These are phyloP conservation scores for Candida ponderosae DNA, from an alignment of 805 yeast genomes.

Conservation along the genomic window DNA sequence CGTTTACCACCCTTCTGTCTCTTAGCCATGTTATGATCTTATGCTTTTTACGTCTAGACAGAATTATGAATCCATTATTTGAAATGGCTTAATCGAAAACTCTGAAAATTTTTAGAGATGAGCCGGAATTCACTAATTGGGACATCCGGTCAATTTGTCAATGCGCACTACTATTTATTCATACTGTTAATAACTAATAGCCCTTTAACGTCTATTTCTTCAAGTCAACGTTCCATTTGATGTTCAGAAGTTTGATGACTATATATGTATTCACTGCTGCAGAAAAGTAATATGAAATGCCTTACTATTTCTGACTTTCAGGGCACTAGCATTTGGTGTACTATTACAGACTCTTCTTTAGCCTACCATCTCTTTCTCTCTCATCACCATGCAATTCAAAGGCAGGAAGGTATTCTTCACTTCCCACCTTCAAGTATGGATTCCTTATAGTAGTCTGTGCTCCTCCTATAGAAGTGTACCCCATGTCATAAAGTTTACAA, in stretches of 20 bases:
- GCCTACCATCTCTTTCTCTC: conserved; percentile 43
- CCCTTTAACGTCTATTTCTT: too few species aligned
- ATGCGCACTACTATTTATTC: too few species aligned
- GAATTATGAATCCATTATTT: neutral
- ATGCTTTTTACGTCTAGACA: neutral
- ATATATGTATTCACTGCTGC: too few species aligned
- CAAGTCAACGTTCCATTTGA: too few species aligned
- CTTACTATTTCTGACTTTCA: too few species aligned
- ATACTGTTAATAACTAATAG: too few species aligned
- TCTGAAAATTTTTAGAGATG: conserved; percentile 5
- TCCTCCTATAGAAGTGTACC: conserved; percentile 90
- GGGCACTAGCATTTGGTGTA: too few species aligned
- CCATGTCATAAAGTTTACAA: conserved; percentile 70
- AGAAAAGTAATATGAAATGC: too few species aligned
- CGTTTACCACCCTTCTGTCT: neutral
- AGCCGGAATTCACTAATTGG: conserved; percentile 6
- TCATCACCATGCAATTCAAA: conserved; percentile 52
- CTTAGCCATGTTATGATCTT: neutral
- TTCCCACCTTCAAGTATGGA: conserved; percentile 39
- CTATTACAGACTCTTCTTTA: neutral
- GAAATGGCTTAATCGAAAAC: neutral
- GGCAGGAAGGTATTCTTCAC: conserved; percentile 39
- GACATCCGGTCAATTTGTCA: too few species aligned
- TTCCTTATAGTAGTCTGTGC: conserved; percentile 61
- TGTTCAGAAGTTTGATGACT: too few species aligned